Base-by-base conservation (phyloP, 2,329 filamentous ascomycete species). In the Passalora sequoiae region DNA sequence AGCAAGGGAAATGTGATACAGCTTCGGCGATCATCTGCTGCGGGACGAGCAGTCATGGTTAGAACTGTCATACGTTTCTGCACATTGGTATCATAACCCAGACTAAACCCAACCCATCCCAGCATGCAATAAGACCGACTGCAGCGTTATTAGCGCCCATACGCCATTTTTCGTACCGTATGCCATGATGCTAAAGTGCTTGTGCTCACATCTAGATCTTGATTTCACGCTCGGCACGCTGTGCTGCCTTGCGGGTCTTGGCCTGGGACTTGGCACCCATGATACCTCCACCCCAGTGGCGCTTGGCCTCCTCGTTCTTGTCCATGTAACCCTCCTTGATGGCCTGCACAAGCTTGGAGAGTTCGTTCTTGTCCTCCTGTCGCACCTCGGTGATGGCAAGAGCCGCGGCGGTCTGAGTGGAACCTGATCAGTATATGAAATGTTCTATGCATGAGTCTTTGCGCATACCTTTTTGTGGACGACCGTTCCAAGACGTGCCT, bases 251-350 rank as follows among this genome's bases (percentile, higher is more conserved):
- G 72, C 80, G 77, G 66, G 76, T 75, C 62, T 76, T 74, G 56
- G 79, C 81, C 59, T 81, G 81, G 68, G 92, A 89, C 87, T 98
- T 98, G 70, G 83, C 78, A 66, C 92, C 83, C 89, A 98, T 96
- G 77, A 98, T 96, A 74, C 94, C 94, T 81, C 92, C 92, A 77
- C 94, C 92, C 92, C 94, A 98, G 76, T 91, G 86, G 71, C 85
- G 83, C 73, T 88, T 85, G 65, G 80, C 73, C 68, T 89, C 85
- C 76, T 97, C 91, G 71, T 86, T 86, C 82, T 94, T 94, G 74
- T 94, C 89, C 65, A 86, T 75, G 81, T 94, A 98, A 61, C 91
- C 92, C 66, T 97, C 91, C 84, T 98, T 97, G 81, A 98, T 78
- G 69, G 92, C 83, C 57, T 86, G 86, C 69, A 96, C 76, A 69